Base-by-base conservation (phyloP, 192 early-diverging fungal genomes). In the Dissophora ornata region DNA sequence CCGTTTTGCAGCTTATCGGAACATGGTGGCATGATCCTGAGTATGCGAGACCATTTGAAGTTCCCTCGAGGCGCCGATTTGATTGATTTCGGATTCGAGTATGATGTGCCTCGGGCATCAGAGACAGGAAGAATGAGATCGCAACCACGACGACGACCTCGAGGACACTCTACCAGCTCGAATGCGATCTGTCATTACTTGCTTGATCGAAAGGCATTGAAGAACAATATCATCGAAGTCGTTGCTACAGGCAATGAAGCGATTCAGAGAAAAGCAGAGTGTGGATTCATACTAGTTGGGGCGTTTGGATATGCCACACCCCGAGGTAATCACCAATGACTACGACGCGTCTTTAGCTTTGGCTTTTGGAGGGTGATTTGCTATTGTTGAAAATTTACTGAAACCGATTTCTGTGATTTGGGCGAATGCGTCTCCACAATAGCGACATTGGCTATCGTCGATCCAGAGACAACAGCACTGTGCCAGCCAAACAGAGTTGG, bases 381-480 rank as follows among this genome's bases (percentile, higher is more conserved):
- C n/a, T n/a, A n/a, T n/a, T n/a, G n/a, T n/a, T n/a, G n/a, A n/a
- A n/a, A n/a, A n/a, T n/a, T n/a, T n/a, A n/a, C n/a, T n/a, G n/a
- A n/a, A n/a, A n/a, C n/a, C 54, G 54, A 68, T 60, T 24, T 48
- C 50, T 22, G 36, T 30, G 11, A 48, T 53, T 18, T 26, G 36
- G 36, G 7, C 7, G 36, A 9, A 34, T 38, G 3, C 48, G 12
- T 52, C 21, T 8, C 41, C 22, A 51, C 38, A 29, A 48, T 62
- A 74, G 83, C 87, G 4, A 90, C 89, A 0, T 58, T 95, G 13
- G 92, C 87, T 1, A 86, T 95, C 33, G 92, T 95, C 0, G 89
- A 95, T 57, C 91, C 91, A 1, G 89, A 93, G 32, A 91, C 92
- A 51, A 86, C 85, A 2, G 85, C 86, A n/a, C 71, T 94, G n/a